Base-by-base conservation (phyloP, 306 rosid species). In the Trichosanthes truncata region DNA sequence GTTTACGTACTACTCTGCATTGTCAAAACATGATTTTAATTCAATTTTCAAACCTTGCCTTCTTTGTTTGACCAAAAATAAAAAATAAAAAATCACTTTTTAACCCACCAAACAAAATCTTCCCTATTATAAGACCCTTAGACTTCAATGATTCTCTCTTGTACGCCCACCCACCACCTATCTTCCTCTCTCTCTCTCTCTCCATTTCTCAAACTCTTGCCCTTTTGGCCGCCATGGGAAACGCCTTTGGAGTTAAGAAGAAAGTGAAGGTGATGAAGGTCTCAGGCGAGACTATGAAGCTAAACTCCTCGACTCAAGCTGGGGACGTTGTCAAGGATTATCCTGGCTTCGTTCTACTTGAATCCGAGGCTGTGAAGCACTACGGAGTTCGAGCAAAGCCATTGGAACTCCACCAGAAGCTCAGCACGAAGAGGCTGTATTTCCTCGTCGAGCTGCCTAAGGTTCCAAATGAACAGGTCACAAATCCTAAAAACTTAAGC, bases 381-480 rank as follows among this genome's bases (percentile, higher is more conserved):
- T 93, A 84, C n/a, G 99, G 99, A 8, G 60, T 84, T 0, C 80
- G 99, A 23, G 96, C 99, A 2, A 93, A 82, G 81, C 92, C 99
- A 0, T 25, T 96, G 43, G 93, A 86, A 29, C 38, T 79, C 6
- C 76, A 89, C 76, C 82, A 83, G 26, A 86, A 85, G 1, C 78
- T 96, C 61, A 59, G 78, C 66, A 85, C 96, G 1, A 90, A 83
- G 23, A 83, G 91, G 76, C 89, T 93, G 9, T 96, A 96, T 43
- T 93, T 96, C 66, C 98, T 93, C 1, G 96, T 96, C 51, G 91
- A 96, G 71, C 76, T 91, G 38, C 96, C 99, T 0, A 76, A 80
- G 55, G 14, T 7, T 49, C 13, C 74, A 10, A 83, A 65, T 0
- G 89, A 85, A 83, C 78, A 48, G 74, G 74, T 67, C 4, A 20